These are phyloP conservation scores for Blechomonas ayalai DNA, from an alignment of 208 protist genomes.

Conservation along the genomic window DNA sequence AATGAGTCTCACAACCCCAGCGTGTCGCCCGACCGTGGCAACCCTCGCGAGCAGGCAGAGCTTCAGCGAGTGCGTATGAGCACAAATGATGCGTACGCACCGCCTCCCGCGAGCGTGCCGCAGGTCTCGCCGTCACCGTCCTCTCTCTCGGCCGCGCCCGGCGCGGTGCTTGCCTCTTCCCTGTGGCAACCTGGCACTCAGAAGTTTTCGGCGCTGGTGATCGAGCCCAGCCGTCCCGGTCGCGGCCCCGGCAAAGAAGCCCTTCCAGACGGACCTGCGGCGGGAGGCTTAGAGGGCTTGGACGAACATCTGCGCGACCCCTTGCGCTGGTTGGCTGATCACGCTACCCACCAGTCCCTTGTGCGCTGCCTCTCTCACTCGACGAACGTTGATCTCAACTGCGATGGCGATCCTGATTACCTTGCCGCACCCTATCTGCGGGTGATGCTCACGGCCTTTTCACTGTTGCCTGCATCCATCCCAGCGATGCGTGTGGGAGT, in stretches of 20 bases:
- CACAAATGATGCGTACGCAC: conserved; percentile 10
- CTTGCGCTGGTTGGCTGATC: conserved; percentile 41
- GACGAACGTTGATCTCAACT: conserved; percentile 34
- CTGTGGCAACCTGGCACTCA: conserved; percentile 49
- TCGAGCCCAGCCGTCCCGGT: too few species aligned
- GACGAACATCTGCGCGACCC: conserved; percentile 1
- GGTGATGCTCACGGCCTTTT: conserved; percentile 61
- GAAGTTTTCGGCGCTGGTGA: conserved; percentile 64
- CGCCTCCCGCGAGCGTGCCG: background rate
- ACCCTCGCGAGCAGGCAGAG: conserved; percentile 3
- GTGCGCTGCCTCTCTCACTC: conserved; percentile 62
- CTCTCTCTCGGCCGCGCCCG: background rate
- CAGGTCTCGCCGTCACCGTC: background rate
- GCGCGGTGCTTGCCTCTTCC: conserved; percentile 18
- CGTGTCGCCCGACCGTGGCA: background rate
- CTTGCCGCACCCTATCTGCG: conserved; percentile 78
- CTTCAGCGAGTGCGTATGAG: conserved; percentile 13
- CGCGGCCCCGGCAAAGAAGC: too few species aligned
- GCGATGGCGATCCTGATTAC: conserved; percentile 44
- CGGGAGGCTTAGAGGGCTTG: too few species aligned
- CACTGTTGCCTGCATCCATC: conserved; percentile 38
- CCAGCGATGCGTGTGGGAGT: conserved; percentile 48
- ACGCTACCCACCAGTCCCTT: conserved; percentile 73
- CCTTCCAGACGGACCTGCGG: too few species aligned
- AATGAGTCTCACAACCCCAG: conserved; percentile 15